A percentile compares a stretch with the other conserved stretches of the same genome.
Evolutionary conservation across 768 basidiomycete species (phyloP).

Genomic region (Psilocybe tampanensis): DNA sequence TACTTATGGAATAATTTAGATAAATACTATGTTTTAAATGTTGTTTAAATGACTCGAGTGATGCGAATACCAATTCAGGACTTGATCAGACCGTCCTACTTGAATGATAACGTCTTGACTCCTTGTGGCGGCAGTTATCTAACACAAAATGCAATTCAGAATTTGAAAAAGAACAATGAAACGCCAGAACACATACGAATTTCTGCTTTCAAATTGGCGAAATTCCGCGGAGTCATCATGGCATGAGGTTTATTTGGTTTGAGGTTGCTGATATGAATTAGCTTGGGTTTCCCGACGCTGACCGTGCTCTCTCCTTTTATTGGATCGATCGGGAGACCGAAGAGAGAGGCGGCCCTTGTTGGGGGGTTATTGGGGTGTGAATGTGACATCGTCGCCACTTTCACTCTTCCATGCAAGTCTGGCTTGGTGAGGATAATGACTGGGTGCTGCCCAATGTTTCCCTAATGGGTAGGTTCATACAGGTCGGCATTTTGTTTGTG

Average conservation of each 20-base stretch:
- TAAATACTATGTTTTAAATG: too few species aligned
- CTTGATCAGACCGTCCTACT: neutral
- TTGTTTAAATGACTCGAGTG: too few species aligned
- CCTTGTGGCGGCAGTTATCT: neutral
- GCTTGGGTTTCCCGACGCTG: conserved; percentile 10
- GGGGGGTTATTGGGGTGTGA: conserved; percentile 17
- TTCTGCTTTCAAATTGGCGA: conserved; percentile 8
- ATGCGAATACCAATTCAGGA: too few species aligned
- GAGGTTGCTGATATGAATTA: conserved; percentile 11
- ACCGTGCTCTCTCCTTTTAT: conserved; percentile 18
- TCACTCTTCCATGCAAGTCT: conserved; percentile 12
- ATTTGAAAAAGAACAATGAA: neutral
- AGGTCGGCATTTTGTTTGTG: neutral
- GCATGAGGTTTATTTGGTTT: conserved; percentile 9
- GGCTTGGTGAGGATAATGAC: conserved; percentile 17
- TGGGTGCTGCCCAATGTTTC: conserved; percentile 17
- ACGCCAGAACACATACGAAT: conserved; percentile 9
- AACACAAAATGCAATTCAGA: neutral
- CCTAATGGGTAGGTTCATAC: neutral
- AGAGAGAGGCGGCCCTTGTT: conserved; percentile 11
- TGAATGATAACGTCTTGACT: neutral
- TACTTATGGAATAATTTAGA: too few species aligned
- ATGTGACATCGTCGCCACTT: conserved; percentile 19
- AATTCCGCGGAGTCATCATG: conserved; percentile 4
- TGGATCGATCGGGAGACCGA: conserved; percentile 17